phyloP scores from a whole-genome alignment of 2,329 filamentous ascomycete species.

The Neopestalotiopsis clavispora region DNA sequence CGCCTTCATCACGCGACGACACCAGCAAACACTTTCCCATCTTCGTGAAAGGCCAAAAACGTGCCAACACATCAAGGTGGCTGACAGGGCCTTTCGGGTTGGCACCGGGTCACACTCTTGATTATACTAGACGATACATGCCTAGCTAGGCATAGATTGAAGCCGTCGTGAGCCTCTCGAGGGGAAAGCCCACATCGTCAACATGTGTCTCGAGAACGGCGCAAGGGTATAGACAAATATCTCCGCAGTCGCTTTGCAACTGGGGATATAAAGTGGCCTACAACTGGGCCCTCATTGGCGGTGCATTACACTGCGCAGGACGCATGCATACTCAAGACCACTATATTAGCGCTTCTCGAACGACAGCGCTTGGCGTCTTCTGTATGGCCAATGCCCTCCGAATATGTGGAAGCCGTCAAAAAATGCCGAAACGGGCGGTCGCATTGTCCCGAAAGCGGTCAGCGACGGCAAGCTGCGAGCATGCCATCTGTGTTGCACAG shows the following conservation, averaged over 20 bases:
- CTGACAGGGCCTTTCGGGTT: neutral
- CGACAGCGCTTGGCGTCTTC: neutral
- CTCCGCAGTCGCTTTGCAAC: neutral
- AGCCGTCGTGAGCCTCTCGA: conserved; percentile 1
- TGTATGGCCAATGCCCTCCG: neutral
- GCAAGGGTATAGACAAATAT: neutral
- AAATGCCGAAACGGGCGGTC: neutral
- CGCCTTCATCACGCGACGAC: neutral
- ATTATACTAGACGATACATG: neutral
- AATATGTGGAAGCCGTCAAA: neutral
- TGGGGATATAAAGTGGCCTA: conserved; percentile 1
- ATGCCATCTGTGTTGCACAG: too few species aligned
- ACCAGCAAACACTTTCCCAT: neutral
- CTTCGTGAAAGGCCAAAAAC: neutral
- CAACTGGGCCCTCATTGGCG: conserved; percentile 1
- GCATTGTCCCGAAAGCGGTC: conserved; percentile 1
- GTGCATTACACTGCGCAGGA: neutral
- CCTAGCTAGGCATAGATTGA: neutral
- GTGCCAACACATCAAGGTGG: neutral
- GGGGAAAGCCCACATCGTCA: neutral
- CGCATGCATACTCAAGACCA: neutral
- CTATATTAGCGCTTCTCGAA: conserved; percentile 2
- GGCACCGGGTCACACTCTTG: neutral
- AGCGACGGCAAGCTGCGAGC: neutral
- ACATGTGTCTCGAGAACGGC: neutral